phyloP scores from a whole-genome alignment of 1,284 basidiomycete species.

The Dichomitus squalens region DNA sequence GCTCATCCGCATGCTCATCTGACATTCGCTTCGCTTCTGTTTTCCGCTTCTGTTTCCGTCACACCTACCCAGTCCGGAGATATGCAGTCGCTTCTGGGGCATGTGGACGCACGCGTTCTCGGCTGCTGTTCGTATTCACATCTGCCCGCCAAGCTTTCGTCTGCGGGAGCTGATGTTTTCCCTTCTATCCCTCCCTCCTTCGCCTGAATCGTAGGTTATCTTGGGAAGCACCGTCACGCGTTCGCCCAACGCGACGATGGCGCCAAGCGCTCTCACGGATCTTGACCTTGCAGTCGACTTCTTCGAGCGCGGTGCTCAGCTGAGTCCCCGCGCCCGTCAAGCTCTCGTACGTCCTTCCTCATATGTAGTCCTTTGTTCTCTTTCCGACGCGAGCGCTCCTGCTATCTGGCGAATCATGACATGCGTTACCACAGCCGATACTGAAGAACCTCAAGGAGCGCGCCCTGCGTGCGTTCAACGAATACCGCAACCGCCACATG shows the following conservation, averaged over 20 bases:
- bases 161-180: constrained; percentile 5
- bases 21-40: neutral
- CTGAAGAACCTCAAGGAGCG: constrained; percentile 31
- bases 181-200: neutral
- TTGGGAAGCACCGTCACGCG: constrained; percentile 36
- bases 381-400: neutral
- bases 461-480: constrained; percentile 30
- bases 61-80: constrained; percentile 26
- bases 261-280: constrained; percentile 35
- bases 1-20: constrained; percentile 1
- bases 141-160: neutral
- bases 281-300: constrained; percentile 36
- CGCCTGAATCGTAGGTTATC: constrained; percentile 36
- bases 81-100: constrained; percentile 39
- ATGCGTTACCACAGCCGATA: constrained; percentile 25
- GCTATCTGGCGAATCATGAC: neutral
- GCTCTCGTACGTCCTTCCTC: constrained; percentile 29
- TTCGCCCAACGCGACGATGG: constrained; percentile 35
- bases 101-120: constrained; percentile 44
- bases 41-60: constrained; percentile 12
- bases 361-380: neutral
- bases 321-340: constrained; percentile 31
- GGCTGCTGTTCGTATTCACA: constrained; percentile 35
- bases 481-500: constrained; percentile 32
- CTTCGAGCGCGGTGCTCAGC: constrained; percentile 32